A percentile compares a stretch with the other conserved stretches of the same genome.
Evolutionary conservation across 306 rosid species (phyloP).

Genomic region (Amphicarpaea edgeworthii): DNA sequence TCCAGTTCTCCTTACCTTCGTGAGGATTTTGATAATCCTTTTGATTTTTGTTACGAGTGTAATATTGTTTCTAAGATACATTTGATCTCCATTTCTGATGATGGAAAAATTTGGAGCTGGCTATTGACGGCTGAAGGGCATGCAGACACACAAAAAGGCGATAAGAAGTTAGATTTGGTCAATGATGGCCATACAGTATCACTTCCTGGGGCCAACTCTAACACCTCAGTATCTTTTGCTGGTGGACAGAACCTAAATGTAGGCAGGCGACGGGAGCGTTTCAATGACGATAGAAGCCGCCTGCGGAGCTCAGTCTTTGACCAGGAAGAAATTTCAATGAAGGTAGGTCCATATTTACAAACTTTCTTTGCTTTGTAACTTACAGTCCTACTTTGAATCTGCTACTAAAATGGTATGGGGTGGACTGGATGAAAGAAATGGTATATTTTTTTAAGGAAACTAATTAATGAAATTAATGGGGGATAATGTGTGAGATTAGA

Average conservation of each 20-base stretch:
- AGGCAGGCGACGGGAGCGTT: slow-evolving; percentile 54
- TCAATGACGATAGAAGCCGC: slow-evolving; percentile 48
- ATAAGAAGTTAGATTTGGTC: slow-evolving; percentile 53
- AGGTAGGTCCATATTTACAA: slow-evolving; percentile 57
- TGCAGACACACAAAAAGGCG: slow-evolving; percentile 61
- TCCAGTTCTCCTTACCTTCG: slow-evolving; percentile 71
- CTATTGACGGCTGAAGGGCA: slow-evolving; percentile 78
- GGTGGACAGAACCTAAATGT: slow-evolving; percentile 53
- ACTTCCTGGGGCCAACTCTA: slow-evolving; percentile 51
- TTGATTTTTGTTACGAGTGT: slow-evolving; percentile 75
- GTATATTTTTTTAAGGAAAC: background rate
- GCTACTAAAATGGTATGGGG: slow-evolving; percentile 2
- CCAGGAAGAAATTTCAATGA: slow-evolving; percentile 65
- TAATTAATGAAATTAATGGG: background rate
- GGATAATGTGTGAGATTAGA: background rate
- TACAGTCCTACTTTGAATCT: background rate
- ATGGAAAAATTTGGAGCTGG: slow-evolving; percentile 98
- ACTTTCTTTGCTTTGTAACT: slow-evolving; percentile 43
- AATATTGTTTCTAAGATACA: slow-evolving; percentile 68
- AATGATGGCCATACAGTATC: slow-evolving; percentile 49
- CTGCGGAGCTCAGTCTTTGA: slow-evolving; percentile 51
- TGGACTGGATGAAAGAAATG: background rate
- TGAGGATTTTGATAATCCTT: slow-evolving; percentile 85
- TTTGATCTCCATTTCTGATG: slow-evolving; percentile 91
- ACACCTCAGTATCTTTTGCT: slow-evolving; percentile 53